These are phyloP conservation scores for Dalbergia cochinchinensis DNA, from an alignment of 306 rosid species.

Conservation along the genomic window DNA sequence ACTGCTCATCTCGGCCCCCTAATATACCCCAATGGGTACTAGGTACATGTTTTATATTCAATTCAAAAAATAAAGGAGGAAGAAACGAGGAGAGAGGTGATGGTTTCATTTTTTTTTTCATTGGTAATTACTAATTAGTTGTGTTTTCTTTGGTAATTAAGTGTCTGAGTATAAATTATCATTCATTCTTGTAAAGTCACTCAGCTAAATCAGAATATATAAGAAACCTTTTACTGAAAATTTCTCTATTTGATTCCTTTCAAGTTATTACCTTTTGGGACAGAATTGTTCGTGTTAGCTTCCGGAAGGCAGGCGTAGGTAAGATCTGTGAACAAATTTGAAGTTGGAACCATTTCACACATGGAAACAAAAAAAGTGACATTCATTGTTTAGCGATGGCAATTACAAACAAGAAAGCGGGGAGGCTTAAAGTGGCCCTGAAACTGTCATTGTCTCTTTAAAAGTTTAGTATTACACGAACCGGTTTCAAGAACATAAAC, in stretches of 20 bases:
- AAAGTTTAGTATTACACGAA: conserved; percentile 40
- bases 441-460: conserved; percentile 57
- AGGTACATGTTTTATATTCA: too few relatives aligned
- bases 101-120: too few relatives aligned
- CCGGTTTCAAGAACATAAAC: conserved; percentile 35
- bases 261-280: neutral
- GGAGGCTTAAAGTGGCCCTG: conserved; percentile 51
- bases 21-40: too few relatives aligned
- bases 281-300: neutral
- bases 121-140: too few relatives aligned
- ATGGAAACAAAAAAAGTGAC: conserved; percentile 21
- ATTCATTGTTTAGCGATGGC: conserved; percentile 40
- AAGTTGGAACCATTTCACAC: conserved; percentile 8
- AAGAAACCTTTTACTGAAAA: neutral
- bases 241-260: neutral
- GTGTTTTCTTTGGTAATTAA: too few relatives aligned
- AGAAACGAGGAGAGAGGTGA: too few relatives aligned
- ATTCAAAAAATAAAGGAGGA: too few relatives aligned
- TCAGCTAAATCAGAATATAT: neutral
- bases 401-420: conserved; percentile 55
- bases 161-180: too few relatives aligned
- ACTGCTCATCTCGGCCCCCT: too few relatives aligned
- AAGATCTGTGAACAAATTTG: neutral
- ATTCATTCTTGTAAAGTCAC: too few relatives aligned
- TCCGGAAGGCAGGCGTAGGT: neutral